Evolutionary conservation across 108 stramenopile genomes (phyloP).

Genomic region (Skeletonema marinoi): DNA sequence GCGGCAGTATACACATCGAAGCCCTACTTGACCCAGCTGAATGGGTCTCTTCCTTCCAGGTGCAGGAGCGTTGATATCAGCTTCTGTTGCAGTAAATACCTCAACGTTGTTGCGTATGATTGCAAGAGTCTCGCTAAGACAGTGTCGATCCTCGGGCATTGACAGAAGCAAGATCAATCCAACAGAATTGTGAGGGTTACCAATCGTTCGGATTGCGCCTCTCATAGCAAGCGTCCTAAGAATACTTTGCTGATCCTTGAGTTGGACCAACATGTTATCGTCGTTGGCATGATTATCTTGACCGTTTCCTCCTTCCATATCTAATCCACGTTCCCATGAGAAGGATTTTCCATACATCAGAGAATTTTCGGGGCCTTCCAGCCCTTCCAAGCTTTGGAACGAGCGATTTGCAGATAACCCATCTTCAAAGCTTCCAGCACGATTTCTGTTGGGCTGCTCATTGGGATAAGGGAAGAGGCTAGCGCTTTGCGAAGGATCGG

Average conservation of each 20-base stretch:
- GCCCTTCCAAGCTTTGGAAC: neutral
- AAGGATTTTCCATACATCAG: conserved; percentile 4
- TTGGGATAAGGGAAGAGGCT: neutral
- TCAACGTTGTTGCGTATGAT: conserved; percentile 89
- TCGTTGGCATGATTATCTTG: neutral
- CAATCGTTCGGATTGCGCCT: conserved; percentile 44
- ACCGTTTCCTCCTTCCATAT: neutral
- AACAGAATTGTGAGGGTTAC: conserved; percentile 33
- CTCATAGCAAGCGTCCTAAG: conserved; percentile 40
- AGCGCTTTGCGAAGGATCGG: neutral
- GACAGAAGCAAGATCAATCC: conserved; percentile 64
- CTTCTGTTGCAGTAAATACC: conserved; percentile 82
- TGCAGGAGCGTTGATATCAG: conserved; percentile 87
- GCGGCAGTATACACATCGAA: conserved; percentile 89
- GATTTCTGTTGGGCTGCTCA: neutral
- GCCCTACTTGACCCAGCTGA: conserved; percentile 82
- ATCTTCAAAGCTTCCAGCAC: conserved; percentile 1
- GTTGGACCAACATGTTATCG: conserved; percentile 13
- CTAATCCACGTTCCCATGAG: conserved; percentile 2
- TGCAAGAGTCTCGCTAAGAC: conserved; percentile 85
- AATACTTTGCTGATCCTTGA: conserved; percentile 38
- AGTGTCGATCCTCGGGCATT: conserved; percentile 83
- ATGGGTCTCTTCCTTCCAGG: conserved; percentile 89
- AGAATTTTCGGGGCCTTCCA: neutral
- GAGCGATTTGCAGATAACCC: neutral